Percentiles rank a stretch among this genome's conserved stretches.
These are phyloP conservation scores for Neoconidiobolus thromboides DNA, from an alignment of 371 early-diverging fungal genomes.

Conservation along the genomic window DNA sequence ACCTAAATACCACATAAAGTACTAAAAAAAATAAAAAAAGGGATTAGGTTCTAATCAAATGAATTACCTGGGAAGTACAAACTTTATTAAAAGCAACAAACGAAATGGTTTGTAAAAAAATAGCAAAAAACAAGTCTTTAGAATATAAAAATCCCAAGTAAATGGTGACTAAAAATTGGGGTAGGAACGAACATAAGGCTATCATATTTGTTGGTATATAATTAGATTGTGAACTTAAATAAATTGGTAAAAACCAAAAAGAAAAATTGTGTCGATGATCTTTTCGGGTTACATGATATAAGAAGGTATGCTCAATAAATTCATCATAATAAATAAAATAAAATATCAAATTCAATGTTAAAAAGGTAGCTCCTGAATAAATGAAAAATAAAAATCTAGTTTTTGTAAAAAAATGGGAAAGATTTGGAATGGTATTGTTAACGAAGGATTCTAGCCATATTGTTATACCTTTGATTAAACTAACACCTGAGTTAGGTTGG, in stretches of 20 bases:
- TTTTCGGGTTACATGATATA: slow-evolving; percentile 85
- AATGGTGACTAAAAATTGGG: slow-evolving; percentile 43
- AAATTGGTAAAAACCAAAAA: slow-evolving; percentile 84
- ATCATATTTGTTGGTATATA: neutral
- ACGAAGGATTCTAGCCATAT: neutral
- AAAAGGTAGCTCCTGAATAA: neutral
- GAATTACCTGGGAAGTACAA: slow-evolving; percentile 79
- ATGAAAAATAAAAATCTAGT: neutral
- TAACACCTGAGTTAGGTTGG: neutral
- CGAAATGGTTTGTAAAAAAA: slow-evolving; percentile 80
- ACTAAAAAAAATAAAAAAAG: slow-evolving; percentile 24
- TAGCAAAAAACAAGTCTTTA: slow-evolving; percentile 66
- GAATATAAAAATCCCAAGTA: slow-evolving; percentile 45
- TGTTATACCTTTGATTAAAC: neutral
- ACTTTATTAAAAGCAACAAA: slow-evolving; percentile 96
- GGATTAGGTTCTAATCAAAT: neutral
- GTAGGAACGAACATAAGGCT: slow-evolving; percentile 41
- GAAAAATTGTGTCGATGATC: slow-evolving; percentile 98
- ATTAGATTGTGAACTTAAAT: slow-evolving; percentile 34
- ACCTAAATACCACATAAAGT: slow-evolving; percentile 96
- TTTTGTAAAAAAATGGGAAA: slow-evolving; percentile 2
- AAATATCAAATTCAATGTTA: neutral
- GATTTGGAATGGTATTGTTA: neutral
- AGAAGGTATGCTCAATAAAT: slow-evolving; percentile 76
- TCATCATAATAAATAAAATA: slow-evolving; percentile 40